These are phyloP conservation scores for Microascus cirrosus DNA, from an alignment of 2,329 filamentous ascomycete genomes.

Conservation along the genomic window DNA sequence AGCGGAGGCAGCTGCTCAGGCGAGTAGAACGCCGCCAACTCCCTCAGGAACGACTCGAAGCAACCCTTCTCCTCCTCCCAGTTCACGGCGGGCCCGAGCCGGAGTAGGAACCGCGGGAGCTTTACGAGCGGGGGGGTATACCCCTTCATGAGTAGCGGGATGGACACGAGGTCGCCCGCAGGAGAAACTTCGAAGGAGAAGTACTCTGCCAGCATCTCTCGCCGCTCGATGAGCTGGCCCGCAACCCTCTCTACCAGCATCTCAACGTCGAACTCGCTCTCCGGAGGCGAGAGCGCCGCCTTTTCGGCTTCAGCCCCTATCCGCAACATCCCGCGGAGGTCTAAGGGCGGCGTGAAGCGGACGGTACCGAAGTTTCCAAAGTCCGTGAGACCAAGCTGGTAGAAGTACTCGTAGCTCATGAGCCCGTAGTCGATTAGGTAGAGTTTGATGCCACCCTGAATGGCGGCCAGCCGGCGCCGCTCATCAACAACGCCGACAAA, in stretches of 20 bases:
- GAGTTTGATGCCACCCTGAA: conserved; percentile 85
- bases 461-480: conserved; percentile 73
- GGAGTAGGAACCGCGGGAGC: conserved; percentile 76
- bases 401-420: conserved; percentile 80
- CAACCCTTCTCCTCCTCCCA: conserved; percentile 80
- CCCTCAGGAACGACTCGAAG: conserved; percentile 73
- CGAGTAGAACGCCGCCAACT: conserved; percentile 82
- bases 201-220: conserved; percentile 87
- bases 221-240: conserved; percentile 58
- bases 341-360: conserved; percentile 64
- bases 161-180: conserved; percentile 62
- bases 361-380: conserved; percentile 91
- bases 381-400: conserved; percentile 87
- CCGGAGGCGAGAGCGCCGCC: conserved; percentile 23
- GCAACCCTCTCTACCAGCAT: conserved; percentile 56
- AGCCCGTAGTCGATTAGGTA: conserved; percentile 91
- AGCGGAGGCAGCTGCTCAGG: conserved; percentile 67
- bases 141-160: conserved; percentile 79
- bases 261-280: conserved; percentile 53
- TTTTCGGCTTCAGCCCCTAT: conserved; percentile 66
- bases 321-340: conserved; percentile 57
- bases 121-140: conserved; percentile 82
- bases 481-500: conserved; percentile 93
- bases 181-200: conserved; percentile 77
- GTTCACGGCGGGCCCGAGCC: conserved; percentile 77